Conservation (phyloP, 805 yeast genomes). For the Grigorovia yakushimaensis region DNA sequence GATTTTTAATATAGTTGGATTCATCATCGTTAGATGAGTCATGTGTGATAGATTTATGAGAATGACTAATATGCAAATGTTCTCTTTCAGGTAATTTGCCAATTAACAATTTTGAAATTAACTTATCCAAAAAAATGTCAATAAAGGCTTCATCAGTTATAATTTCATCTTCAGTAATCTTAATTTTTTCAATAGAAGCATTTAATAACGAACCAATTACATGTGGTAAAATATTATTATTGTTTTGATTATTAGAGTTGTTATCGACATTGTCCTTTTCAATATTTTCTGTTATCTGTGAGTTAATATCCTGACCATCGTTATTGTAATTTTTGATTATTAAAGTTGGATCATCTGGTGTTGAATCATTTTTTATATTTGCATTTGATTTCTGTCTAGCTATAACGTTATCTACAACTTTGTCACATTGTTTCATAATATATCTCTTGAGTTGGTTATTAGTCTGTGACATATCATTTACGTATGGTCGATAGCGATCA, state of each 20-base stretch:
- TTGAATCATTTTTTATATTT: neutral
- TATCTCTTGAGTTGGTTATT: neutral
- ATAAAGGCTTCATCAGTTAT: constrained; percentile 39
- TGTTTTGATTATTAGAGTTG: constrained; percentile 2
- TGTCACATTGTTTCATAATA: neutral
- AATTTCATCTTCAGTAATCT: constrained; percentile 5
- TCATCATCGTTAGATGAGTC: too few species aligned
- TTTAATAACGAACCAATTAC: constrained; percentile 37
- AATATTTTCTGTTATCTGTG: neutral
- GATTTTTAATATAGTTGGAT: too few species aligned
- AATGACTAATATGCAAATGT: constrained; percentile 9
- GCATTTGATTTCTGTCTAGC: neutral
- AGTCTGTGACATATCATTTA: neutral
- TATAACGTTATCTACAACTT: neutral
- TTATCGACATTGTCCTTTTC: constrained; percentile 1
- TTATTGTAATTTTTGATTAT: neutral
- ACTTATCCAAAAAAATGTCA: constrained; percentile 46
- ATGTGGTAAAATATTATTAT: constrained; percentile 27
- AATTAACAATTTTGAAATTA: constrained; percentile 42
- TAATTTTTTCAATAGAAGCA: constrained; percentile 35
- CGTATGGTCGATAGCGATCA: too few species aligned
- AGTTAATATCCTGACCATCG: neutral
- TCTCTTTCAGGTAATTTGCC: constrained; percentile 40
- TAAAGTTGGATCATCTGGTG: neutral
- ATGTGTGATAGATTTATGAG: too few species aligned